Conservation (phyloP, 1,139 yeast species). For the Taiozyma sp. region DNA sequence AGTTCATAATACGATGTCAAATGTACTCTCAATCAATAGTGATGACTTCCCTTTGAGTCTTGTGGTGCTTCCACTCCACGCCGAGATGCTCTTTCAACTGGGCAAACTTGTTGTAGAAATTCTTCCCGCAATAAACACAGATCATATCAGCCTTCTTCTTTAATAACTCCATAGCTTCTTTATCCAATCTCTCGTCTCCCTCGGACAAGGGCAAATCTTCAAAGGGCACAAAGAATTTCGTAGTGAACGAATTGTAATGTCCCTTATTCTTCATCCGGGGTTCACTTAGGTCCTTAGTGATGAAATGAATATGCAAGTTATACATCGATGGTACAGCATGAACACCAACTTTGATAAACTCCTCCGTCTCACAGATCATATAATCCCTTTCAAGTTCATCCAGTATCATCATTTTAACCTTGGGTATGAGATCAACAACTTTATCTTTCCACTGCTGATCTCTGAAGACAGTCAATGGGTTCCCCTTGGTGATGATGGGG, state of each 20-base stretch:
- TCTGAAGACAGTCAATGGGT: conserved; percentile 52
- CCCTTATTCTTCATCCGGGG: conserved; percentile 48
- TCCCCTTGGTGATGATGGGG: conserved; percentile 31
- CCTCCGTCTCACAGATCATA: conserved; percentile 23
- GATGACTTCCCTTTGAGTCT: background rate
- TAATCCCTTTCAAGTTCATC: conserved; percentile 10
- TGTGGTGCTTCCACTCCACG: background rate
- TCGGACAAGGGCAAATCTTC: conserved; percentile 32
- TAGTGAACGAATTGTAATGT: conserved; percentile 69
- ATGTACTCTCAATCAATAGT: background rate
- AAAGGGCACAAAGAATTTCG: conserved; percentile 57
- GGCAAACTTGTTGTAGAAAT: conserved; percentile 37
- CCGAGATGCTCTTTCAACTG: conserved; percentile 15
- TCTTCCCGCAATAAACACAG: conserved; percentile 44
- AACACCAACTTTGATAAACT: conserved; percentile 52
- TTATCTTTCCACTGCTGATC: conserved; percentile 33
- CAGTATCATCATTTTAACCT: conserved; percentile 11
- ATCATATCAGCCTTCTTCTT: conserved; percentile 36
- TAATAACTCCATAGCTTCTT: conserved; percentile 24
- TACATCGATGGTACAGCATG: conserved; percentile 67
- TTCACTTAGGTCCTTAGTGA: conserved; percentile 59
- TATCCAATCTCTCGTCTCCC: conserved; percentile 16
- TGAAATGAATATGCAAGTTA: conserved; percentile 68
- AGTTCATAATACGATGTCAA: background rate
- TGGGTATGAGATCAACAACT: conserved; percentile 37